phyloP scores from a whole-genome alignment of 371 early-diverging fungal species.

The Circinella umbellata region DNA sequence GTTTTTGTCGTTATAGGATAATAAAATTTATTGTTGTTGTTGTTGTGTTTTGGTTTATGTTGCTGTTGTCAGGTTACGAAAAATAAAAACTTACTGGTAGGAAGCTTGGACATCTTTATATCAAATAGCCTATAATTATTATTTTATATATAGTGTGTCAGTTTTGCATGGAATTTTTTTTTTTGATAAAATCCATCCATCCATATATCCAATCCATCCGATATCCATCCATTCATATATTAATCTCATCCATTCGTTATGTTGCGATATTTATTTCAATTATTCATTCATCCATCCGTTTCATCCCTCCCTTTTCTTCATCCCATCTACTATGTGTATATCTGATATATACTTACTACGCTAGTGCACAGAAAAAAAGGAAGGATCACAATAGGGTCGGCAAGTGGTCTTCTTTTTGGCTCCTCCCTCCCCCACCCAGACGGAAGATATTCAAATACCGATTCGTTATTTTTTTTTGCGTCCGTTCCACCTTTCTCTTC shows the following conservation, averaged over 20 bases:
- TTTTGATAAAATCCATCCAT: not conserved
- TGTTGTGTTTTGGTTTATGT: not conserved
- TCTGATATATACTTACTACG: not conserved
- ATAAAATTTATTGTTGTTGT: not conserved
- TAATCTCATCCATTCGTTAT: slow-evolving; percentile 6
- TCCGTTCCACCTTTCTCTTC: too few species aligned
- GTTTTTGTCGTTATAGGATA: not conserved
- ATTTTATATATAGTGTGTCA: not conserved
- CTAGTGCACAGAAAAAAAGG: slow-evolving; percentile 11
- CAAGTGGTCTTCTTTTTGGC: slow-evolving; percentile 7
- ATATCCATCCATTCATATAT: slow-evolving; percentile 9
- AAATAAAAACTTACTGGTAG: slow-evolving; percentile 25
- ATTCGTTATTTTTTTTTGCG: too few species aligned
- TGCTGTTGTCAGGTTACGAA: too few species aligned
- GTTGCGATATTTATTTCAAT: too few species aligned
- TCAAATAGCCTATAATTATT: not conserved
- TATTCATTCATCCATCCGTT: slow-evolving; percentile 10
- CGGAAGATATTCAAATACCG: not conserved
- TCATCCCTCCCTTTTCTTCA: not conserved
- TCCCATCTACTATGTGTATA: not conserved
- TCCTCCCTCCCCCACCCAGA: not conserved
- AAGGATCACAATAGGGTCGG: slow-evolving; percentile 3
- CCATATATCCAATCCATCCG: slow-evolving; percentile 8
- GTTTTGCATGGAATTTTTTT: too few species aligned
- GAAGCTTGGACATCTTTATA: slow-evolving; percentile 27